phyloP scores from a whole-genome alignment of 192 early-diverging fungal genomes.

The Thamnidium elegans region DNA sequence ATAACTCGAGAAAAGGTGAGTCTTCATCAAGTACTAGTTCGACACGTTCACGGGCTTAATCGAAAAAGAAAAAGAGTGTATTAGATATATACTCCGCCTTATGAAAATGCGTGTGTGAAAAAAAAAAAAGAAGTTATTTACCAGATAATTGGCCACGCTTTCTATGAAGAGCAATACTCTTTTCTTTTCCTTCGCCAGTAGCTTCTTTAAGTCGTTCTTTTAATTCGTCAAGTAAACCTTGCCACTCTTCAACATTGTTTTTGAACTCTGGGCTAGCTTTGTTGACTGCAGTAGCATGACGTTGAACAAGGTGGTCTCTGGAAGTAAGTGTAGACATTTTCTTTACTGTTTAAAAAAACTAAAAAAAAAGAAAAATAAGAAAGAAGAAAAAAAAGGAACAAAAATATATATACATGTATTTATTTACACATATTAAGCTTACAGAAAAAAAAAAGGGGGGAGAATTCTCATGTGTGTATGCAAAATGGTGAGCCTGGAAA shows the following conservation, averaged over 20 bases:
- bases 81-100: not conserved
- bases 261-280: slow-evolving; percentile 50
- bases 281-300: slow-evolving; percentile 42
- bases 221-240: slow-evolving; percentile 44
- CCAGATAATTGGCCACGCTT: slow-evolving; percentile 61
- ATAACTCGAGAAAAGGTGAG: slow-evolving; percentile 62
- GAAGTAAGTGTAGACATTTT: slow-evolving; percentile 29
- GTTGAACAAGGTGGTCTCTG: slow-evolving; percentile 41
- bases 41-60: slow-evolving; percentile 54
- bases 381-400: slow-evolving; percentile 2
- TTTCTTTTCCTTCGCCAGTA: slow-evolving; percentile 46
- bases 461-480: not conserved
- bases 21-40: slow-evolving; percentile 61
- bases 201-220: slow-evolving; percentile 52
- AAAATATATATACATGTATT: not conserved
- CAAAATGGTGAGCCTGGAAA: not conserved
- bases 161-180: slow-evolving; percentile 47
- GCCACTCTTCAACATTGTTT: slow-evolving; percentile 57
- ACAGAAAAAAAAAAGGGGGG: not conserved
- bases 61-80: slow-evolving; percentile 7
- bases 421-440: too few relatives aligned
- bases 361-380: slow-evolving; percentile 12
- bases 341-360: not conserved
- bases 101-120: not conserved
- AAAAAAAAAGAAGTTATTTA: slow-evolving; percentile 23